A percentile compares a stretch with the other conserved stretches of the same genome.
Conservation (phyloP, 768 basidiomycete species). For the Tylopilus rubrobrunneus region DNA sequence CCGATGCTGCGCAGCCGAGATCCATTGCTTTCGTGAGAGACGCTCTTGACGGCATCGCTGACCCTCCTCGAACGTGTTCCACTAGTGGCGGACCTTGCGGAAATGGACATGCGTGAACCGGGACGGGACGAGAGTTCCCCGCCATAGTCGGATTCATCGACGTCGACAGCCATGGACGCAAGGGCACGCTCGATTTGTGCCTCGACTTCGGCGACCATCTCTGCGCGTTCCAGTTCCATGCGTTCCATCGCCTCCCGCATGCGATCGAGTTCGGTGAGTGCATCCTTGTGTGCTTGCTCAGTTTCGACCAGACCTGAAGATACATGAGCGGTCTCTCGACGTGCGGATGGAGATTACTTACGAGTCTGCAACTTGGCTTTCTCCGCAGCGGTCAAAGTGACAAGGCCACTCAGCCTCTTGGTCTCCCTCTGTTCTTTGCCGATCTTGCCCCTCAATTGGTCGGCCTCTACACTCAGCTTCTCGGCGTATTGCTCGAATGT, state of each 20-base stretch:
- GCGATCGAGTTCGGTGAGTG: constrained; percentile 71
- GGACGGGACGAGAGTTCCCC: constrained; percentile 56
- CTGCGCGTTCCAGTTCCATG: constrained; percentile 84
- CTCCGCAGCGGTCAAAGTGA: constrained; percentile 73
- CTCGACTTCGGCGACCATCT: constrained; percentile 92
- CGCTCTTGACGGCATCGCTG: constrained; percentile 55
- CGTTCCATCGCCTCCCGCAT: constrained; percentile 85
- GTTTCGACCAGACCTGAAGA: constrained; percentile 75
- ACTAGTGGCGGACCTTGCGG: constrained; percentile 39
- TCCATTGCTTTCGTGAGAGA: constrained; percentile 16
- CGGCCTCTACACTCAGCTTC: constrained; percentile 81
- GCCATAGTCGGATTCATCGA: constrained; percentile 69
- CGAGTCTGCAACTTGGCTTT: constrained; percentile 75
- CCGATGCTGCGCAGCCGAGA: constrained; percentile 63
- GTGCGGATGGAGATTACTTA: constrained; percentile 37
- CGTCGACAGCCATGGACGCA: constrained; percentile 78
- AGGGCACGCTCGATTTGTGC: constrained; percentile 87
- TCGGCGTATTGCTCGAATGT: constrained; percentile 94
- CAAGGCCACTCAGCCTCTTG: constrained; percentile 74
- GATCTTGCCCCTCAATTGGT: constrained; percentile 80
- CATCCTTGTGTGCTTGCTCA: constrained; percentile 76
- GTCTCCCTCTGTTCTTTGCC: constrained; percentile 90
- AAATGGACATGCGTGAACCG: constrained; percentile 58
- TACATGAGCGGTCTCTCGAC: constrained; percentile 1
- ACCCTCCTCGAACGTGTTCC: constrained; percentile 53